These are phyloP conservation scores for Beta vulgaris DNA, from an alignment of 148 eudicot species.

Conservation along the genomic window DNA sequence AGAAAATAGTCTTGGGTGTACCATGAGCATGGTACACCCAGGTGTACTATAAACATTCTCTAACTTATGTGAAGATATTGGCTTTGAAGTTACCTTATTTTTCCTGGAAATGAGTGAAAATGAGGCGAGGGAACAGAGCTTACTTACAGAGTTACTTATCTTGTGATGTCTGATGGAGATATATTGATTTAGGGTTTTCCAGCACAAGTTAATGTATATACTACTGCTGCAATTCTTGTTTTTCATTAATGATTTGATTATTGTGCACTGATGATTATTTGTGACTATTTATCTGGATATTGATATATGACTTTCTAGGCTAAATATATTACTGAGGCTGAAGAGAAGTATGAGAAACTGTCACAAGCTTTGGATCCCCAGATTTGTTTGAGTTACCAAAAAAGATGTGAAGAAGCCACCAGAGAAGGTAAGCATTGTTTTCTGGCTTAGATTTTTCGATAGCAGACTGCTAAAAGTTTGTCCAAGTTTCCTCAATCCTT, in stretches of 20 bases:
- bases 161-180: too few relatives aligned
- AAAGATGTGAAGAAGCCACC: slow-evolving; percentile 96
- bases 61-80: too few relatives aligned
- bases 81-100: too few relatives aligned
- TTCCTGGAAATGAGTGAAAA: too few relatives aligned
- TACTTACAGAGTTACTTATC: too few relatives aligned
- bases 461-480: background rate
- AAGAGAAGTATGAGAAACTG: slow-evolving; percentile 61
- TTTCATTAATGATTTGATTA: background rate
- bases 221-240: background rate
- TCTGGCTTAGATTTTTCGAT: background rate
- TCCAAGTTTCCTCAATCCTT: background rate
- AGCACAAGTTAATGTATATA: background rate
- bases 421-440: slow-evolving; percentile 60
- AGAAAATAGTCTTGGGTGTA: too few relatives aligned
- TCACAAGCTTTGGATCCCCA: slow-evolving; percentile 60
- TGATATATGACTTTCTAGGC: slow-evolving; percentile 41
- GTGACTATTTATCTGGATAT: background rate
- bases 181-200: background rate
- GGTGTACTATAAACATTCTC: too few relatives aligned
- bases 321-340: slow-evolving; percentile 68
- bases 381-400: slow-evolving; percentile 52
- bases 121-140: too few relatives aligned
- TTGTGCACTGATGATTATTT: background rate
- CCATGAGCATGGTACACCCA: too few relatives aligned